Base-by-base conservation (phyloP, 345 rosid species). In the Diplotaxis tenuifolia region DNA sequence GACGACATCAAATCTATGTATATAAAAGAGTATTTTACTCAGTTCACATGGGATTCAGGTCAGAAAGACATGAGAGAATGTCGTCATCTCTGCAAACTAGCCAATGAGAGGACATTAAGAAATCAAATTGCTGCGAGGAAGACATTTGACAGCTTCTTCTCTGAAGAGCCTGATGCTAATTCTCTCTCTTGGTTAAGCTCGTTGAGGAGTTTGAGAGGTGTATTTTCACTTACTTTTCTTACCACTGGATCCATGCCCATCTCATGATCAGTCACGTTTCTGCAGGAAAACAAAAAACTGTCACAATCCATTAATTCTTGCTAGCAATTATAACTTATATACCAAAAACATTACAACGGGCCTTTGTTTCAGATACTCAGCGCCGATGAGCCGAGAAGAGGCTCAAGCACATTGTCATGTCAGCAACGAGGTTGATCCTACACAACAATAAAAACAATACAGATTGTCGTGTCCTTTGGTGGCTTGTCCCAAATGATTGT, bases 201-300 rank as follows among this genome's bases (percentile, higher is more conserved):
- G 87, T 89, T 0, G 96, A 91, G 68, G 97, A 94, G 82, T 79
- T 94, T 20, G 95, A 94, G 74, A 84, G 95, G 75, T 94, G 98
- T 74, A 94, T 86, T 31, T 91, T 94, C 23, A 91, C 90, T 70
- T 94, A 94, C 77, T 94, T 91, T 74, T 93, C 92, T 2, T 94
- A 89, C 74, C 97, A 91, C 60, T 94, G 98, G 98, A 83, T 76
- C 64, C 91, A 87, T 66, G 88, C 89, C 15, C 84, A 88, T 72
- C 81, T 80, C 34, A 80, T 88, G 85, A 84, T 93, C 79, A 86
- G 86, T 74, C 94, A 93, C 92, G 98, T 91, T 75, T 7, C 64
- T 66, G 10, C 62, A 27, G 6, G 11, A 32, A 22, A n/a, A n/a
- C n/a, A 58, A 31, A 25, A 25, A 14, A n/a, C 8, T 58, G 22